These are phyloP conservation scores for Isatis tinctoria DNA, from an alignment of 345 rosid genomes.

Conservation along the genomic window DNA sequence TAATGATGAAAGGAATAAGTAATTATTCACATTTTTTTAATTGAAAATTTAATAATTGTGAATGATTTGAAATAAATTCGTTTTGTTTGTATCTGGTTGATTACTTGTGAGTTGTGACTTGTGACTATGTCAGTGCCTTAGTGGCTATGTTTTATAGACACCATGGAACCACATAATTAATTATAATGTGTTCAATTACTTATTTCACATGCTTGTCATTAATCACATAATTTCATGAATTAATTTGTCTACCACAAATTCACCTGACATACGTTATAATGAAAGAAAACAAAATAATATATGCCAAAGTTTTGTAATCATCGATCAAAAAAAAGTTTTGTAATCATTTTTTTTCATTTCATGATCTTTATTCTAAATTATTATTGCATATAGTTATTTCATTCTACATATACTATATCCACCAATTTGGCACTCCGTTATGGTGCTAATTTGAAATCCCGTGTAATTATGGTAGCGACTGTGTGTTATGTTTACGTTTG, in stretches of 20 bases:
- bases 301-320: background rate
- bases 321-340: no score
- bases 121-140: conserved; percentile 15
- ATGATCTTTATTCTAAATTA: background rate
- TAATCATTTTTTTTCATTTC: background rate
- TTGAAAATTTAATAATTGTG: background rate
- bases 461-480: background rate
- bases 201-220: conserved; percentile 7
- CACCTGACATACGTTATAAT: background rate
- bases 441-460: background rate
- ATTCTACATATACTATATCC: no score
- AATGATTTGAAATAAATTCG: conserved; percentile 14
- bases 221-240: conserved; percentile 1
- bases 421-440: background rate
- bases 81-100: conserved; percentile 25
- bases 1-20: background rate
- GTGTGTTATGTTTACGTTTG: background rate
- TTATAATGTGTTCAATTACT: background rate
- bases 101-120: conserved; percentile 21
- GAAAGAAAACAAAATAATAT: background rate
- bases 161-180: background rate
- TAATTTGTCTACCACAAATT: background rate
- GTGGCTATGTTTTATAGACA: conserved; percentile 1
- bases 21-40: background rate
- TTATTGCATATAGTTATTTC: no score